Evolutionary conservation across 441 rosid species (phyloP), one percentile per base, ranked within the genome.

Genomic region (Pelargonium cotyledonis): DNA sequence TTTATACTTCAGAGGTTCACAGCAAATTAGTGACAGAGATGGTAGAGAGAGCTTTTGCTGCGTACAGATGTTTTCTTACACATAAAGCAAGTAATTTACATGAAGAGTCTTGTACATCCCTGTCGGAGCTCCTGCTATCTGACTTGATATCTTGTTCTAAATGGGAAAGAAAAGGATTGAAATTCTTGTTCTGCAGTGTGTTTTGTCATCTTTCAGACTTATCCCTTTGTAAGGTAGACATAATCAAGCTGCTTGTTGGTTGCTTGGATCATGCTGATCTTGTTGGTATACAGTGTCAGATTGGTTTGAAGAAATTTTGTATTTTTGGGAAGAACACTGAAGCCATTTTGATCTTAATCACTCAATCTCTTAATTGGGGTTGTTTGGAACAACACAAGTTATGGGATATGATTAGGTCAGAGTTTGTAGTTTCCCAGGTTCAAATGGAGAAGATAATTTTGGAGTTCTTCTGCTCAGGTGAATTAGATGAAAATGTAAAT

Each of bases 341-440:
- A 73, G 57, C 51, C 68, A 70, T 84, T 73, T 68, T 65, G 6
- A 31, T n/a, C 67, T 63, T 85, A 69, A 78, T 85, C 68, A 79
- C 76, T 73, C 73, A 49, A 31, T 82, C 88, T 67, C 69, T 82
- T 23, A 61, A 18, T 12, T 85, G 89, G 89, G 74, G 73, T 53
- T 61, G 31, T 49, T 19, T 79, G 49, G 86, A 79, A 76, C 89
- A 85, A 65, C 80, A 85, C 63, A 84, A 75, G 51, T 76, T 85
- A 43, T 85, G 89, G 88, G 77, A 73, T 65, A 76, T 85, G 69
- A 73, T 80, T 15, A 73, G 84, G 67, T 73, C 86, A 14, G 88
- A 85, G 80, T 76, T 84, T 77, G 46, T 68, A 23, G 82, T 76
- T 40, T 85, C 84, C 49, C 60, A 58, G 31, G 40, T 82, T 67